phyloP scores from a whole-genome alignment of 352 stramenopile species.

The Plasmopara halstedii region DNA sequence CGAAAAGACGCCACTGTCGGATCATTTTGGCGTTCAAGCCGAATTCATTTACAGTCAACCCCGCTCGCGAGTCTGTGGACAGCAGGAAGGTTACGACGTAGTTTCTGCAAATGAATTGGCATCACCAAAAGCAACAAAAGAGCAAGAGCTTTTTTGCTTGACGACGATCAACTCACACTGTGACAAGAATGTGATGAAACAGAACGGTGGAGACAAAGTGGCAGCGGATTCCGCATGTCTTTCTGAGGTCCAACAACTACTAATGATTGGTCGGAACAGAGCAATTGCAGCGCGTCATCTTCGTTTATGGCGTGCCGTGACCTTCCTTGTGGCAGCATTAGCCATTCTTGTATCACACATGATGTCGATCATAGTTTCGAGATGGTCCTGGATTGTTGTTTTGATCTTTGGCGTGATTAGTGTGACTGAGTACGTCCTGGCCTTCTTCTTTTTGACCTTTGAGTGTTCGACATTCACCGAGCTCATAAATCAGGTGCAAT shows the following conservation, averaged over 20 bases:
- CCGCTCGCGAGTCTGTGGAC: too few relatives aligned
- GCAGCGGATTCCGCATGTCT: constrained; percentile 24
- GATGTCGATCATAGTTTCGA: constrained; percentile 23
- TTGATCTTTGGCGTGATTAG: constrained; percentile 30
- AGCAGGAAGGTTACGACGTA: too few relatives aligned
- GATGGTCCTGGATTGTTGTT: constrained; percentile 26
- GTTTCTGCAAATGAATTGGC: too few relatives aligned
- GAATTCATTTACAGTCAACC: constrained; percentile 63
- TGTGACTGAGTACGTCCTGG: constrained; percentile 57
- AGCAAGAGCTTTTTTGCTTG: too few relatives aligned
- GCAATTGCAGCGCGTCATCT: constrained; percentile 31
- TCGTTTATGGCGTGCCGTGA: constrained; percentile 29
- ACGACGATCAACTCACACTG: too few relatives aligned
- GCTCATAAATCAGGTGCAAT: constrained; percentile 54
- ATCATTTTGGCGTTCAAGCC: constrained; percentile 72
- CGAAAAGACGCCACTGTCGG: constrained; percentile 59
- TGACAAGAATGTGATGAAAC: too few relatives aligned
- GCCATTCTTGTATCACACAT: constrained; percentile 25
- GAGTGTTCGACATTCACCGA: constrained; percentile 80
- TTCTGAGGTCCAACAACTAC: constrained; percentile 35
- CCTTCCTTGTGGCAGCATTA: constrained; percentile 25
- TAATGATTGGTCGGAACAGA: constrained; percentile 31
- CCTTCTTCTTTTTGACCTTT: constrained; percentile 75
- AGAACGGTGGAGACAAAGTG: too few relatives aligned
- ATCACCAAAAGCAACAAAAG: too few relatives aligned